Base-by-base conservation (phyloP, 331 rosid genomes). In the Pyrus hybrid region DNA sequence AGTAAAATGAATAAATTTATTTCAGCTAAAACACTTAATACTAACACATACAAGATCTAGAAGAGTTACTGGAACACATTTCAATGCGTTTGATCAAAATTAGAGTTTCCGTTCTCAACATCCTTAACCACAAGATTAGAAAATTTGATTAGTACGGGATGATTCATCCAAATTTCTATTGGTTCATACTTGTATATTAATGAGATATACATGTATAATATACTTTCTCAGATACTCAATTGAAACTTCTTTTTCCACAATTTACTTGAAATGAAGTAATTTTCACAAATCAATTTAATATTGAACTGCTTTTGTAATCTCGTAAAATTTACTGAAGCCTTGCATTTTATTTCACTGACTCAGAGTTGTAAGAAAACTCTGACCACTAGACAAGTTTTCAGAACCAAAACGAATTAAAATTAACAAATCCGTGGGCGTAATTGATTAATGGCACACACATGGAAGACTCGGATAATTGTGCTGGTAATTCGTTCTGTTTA, bases 31-130 rank as follows among this genome's bases (percentile, higher is more conserved):
- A n/a, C n/a, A n/a, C n/a, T n/a, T n/a, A n/a, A n/a, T n/a, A n/a
- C n/a, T n/a, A n/a, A n/a, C n/a, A n/a, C 30, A 29, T 29, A 29
- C 30, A 29, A 29, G 30, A 29, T 26, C 28, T 26, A 26, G 28
- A 26, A 26, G 28, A 26, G 28, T 26, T 26, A 26, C 28, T 26
- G 28, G 28, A 29, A 29, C 30, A 29, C 5, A 4, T 29, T 29
- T 29, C 30, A 29, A 29, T 29, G 30, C 5, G 30, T 29, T 29
- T 29, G 30, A 29, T 29, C 30, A 29, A 79, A 77, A 85, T 74
- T 17, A 86, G 86, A 76, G 86, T 86, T 74, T 86, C 33, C 81
- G 30, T 90, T 69, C 89, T 86, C 66, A 90, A 88, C 84, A 83
- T 81, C 68, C 77, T 90, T 57, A 83, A 75, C 79, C 75, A 88